Base-by-base conservation (phyloP, 2,329 filamentous ascomycete genomes). In the Berkeleyomyces rouxiae region DNA sequence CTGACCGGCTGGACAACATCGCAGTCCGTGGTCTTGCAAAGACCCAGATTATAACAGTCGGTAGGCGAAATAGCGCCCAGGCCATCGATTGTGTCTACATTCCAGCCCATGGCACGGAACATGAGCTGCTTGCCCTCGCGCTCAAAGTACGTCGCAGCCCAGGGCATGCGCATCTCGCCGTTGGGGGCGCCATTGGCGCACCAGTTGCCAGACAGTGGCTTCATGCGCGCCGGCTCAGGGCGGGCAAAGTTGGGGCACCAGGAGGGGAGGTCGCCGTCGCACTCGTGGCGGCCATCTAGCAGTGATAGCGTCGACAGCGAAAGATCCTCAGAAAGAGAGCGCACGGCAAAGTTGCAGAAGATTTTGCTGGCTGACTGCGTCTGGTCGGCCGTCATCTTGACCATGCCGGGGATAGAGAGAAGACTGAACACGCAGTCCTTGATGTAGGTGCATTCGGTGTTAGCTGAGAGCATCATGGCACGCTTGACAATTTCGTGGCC, bases 131-230 rank as follows among this genome's bases (percentile, higher is more conserved):
- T 40, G 7, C 42, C 39, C 44, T 64, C 60, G 2, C 39, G 47
- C 37, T 64, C 63, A 64, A 64, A 64, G 63, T 64, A 64, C 23
- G 63, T 61, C 3, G 63, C 63, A 5, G 59, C 59, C 63, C 63
- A 64, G 16, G 63, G 63, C 37, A 64, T 55, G 42, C 49, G 37
- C 43, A 64, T 49, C 31, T 60, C 47, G 9, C 55, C 63, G 31
- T 64, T 60, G 36, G 59, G 55, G 7, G 61, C 58, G 47, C 63
- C 63, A 36, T 64, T 64, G 16, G 63, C 63, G 39, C 60, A 44
- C 63, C 63, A 62, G 11, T 42, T 47, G 9, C 59, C 63, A 9
- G 33, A 40, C 5, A 64, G 42, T 3, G 55, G 59, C 16, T 55
- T 16, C 4, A 49, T 37, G 23, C 63, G 60, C 10, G 63, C 63